Evolutionary conservation across 2,329 filamentous ascomycete species (phyloP), one percentile per base, ranked within the genome.

Genomic region (Coniochaeta prunicola): DNA sequence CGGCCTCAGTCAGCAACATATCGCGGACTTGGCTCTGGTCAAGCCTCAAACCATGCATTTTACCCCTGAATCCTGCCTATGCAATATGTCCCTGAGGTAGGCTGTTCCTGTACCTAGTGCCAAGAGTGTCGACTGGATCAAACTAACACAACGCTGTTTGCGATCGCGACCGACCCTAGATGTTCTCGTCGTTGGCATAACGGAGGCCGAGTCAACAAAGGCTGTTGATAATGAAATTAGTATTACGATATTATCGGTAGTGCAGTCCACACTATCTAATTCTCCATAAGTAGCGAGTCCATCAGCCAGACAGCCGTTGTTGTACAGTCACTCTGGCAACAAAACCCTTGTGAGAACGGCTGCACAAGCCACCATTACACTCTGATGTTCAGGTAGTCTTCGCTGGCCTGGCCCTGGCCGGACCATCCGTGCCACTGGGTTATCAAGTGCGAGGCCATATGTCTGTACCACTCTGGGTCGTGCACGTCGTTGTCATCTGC

Each of bases 341-440:
- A 12, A 6, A 24, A 12, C 12, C 40, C 12, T 45, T 24, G 19
- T 4, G 40, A 21, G 24, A 24, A 45, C 6, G 7, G n/a, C 21
- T 45, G n/a, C 15, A 45, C 40, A 21, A 9, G 6, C 26, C 15
- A 6, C 38, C 38, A 30, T 54, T 31, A 68, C 34, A 68, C 48
- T 30, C 64, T 60, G 28, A 67, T 64, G 56, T 68, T 67, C 38
- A 68, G 58, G 21, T 58, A 57, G n/a, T 53, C 58, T 42, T 65
- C 66, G 12, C 61, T 36, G 17, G 59, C 59, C 21, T 50, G 38
- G 15, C 63, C 67, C 31, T 63, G 28, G 15, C 66, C 67, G 1
- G 63, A 63, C 67, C 65, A 68, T 5, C 57, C 57, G 28, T 57
- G 15, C 66, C 67, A 68, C 21, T 67, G 59, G 2, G 17, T 34